Evolutionary conservation across 441 rosid species (phyloP).

Genomic region (Raphanus hybrid): DNA sequence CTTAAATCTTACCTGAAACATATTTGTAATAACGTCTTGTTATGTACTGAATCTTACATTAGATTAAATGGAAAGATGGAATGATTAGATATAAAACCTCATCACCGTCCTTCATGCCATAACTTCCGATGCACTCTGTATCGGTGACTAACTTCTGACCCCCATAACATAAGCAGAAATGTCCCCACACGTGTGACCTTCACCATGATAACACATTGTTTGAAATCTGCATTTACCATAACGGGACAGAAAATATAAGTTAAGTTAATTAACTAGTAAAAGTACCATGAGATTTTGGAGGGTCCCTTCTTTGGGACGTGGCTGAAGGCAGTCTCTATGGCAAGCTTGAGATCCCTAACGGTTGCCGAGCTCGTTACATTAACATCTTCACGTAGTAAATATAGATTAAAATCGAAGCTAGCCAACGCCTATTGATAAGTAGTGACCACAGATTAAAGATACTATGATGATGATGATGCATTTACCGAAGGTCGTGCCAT

Average conservation of each 20-base stretch:
- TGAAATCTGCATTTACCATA: not conserved
- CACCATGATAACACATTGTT: conserved; percentile 29
- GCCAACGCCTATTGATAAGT: not conserved
- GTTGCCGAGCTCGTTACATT: conserved; percentile 65
- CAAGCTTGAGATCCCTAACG: conserved; percentile 69
- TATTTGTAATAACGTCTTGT: not conserved
- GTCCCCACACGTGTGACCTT: conserved; percentile 96
- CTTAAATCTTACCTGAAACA: conserved; percentile 48
- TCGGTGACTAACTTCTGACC: conserved; percentile 71
- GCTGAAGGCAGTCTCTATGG: conserved; percentile 72
- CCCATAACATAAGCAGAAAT: conserved; percentile 72
- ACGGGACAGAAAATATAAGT: not conserved
- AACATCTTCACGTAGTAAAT: conserved; percentile 50
- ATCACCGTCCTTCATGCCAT: conserved; percentile 84
- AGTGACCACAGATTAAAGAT: not conserved
- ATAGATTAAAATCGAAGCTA: not conserved
- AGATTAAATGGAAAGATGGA: not conserved
- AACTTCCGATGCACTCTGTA: conserved; percentile 56
- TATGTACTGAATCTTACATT: not conserved
- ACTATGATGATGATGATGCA: not conserved
- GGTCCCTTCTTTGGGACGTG: conserved; percentile 45
- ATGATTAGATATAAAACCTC: conserved; percentile 52
- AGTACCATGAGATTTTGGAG: conserved; percentile 80
- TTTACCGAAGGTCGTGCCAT: conserved; percentile 81
- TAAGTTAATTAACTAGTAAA: not conserved